phyloP scores from a whole-genome alignment of 202 grass and related monocot genomes.

The Panicum virgatum region DNA sequence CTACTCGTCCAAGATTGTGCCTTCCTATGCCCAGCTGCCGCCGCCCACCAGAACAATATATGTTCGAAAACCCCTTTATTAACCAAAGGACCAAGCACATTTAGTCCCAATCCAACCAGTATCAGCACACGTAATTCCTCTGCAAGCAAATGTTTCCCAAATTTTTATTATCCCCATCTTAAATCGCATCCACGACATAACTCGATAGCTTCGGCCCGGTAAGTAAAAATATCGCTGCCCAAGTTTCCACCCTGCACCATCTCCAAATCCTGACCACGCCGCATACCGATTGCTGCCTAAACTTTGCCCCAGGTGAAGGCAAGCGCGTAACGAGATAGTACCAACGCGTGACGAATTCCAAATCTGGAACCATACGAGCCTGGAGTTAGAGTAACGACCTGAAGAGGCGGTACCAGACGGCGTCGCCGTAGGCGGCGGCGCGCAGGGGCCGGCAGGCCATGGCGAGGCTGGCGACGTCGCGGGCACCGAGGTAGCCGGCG shows the following conservation, averaged over 20 bases:
- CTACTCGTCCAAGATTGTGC: not conserved
- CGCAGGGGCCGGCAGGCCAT: constrained; percentile 64
- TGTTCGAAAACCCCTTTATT: not conserved
- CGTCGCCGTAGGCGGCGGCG: constrained; percentile 63
- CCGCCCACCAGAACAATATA: not conserved
- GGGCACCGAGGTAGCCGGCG: constrained; percentile 48
- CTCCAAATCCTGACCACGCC: not conserved
- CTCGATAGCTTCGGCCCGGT: not conserved
- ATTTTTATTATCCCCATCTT: not conserved
- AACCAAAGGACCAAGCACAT: not conserved
- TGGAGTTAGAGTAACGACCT: constrained; percentile 34
- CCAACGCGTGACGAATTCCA: not conserved
- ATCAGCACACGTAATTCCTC: not conserved
- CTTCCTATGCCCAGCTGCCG: not conserved
- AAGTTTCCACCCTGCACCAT: constrained; percentile 9
- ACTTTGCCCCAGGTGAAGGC: not conserved
- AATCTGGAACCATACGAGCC: not conserved
- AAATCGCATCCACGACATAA: not conserved
- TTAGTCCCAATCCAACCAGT: not conserved
- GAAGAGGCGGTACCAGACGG: constrained; percentile 74
- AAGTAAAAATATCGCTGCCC: not conserved
- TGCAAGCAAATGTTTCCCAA: not conserved
- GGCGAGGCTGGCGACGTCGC: constrained; percentile 68
- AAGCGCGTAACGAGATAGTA: not conserved
- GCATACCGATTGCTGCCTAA: not conserved